A percentile compares a stretch with the other conserved stretches of the same genome.
These are phyloP conservation scores for Albugo laibachii DNA, from an alignment of 352 stramenopile species.

Conservation along the genomic window DNA sequence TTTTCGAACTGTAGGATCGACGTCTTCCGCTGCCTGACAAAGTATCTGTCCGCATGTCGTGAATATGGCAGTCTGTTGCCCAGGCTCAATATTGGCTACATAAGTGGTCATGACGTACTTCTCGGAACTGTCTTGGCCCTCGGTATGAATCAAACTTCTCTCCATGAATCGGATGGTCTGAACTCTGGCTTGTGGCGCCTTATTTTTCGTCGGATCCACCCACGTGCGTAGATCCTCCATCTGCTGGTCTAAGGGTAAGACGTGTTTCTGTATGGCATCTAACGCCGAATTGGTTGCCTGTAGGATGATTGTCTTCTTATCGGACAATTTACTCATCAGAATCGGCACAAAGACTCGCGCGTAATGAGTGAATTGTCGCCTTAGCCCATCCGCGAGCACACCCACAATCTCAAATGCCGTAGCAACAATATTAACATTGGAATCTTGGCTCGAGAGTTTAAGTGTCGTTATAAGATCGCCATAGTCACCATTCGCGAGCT, in stretches of 20 bases:
- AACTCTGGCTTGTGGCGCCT: constrained; percentile 50
- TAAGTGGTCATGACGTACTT: constrained; percentile 39
- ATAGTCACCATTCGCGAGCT: constrained; percentile 72
- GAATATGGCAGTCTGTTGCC: constrained; percentile 39
- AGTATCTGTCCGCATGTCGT: constrained; percentile 1
- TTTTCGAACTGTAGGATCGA: constrained; percentile 62
- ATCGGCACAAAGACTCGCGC: constrained; percentile 57
- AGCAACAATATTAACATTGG: constrained; percentile 76
- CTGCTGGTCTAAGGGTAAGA: constrained; percentile 74
- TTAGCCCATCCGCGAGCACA: constrained; percentile 48
- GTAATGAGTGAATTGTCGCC: constrained; percentile 65
- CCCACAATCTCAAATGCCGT: constrained; percentile 73
- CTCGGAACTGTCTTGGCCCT: constrained; percentile 6
- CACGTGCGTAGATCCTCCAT: constrained; percentile 64
- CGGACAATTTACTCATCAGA: constrained; percentile 62
- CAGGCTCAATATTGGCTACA: constrained; percentile 39
- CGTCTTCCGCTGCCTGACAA: constrained; percentile 30
- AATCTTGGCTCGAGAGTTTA: constrained; percentile 58
- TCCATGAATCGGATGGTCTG: constrained; percentile 51
- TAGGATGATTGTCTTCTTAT: constrained; percentile 75
- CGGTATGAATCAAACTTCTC: constrained; percentile 16
- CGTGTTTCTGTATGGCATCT: constrained; percentile 60
- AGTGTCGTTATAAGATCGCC: constrained; percentile 72
- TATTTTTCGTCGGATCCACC: constrained; percentile 62
- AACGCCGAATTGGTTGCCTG: constrained; percentile 67